A percentile compares a stretch with the other conserved stretches of the same genome.
Conservation (phyloP, 805 yeast genomes). For the Saccharomycopsis fodiens region DNA sequence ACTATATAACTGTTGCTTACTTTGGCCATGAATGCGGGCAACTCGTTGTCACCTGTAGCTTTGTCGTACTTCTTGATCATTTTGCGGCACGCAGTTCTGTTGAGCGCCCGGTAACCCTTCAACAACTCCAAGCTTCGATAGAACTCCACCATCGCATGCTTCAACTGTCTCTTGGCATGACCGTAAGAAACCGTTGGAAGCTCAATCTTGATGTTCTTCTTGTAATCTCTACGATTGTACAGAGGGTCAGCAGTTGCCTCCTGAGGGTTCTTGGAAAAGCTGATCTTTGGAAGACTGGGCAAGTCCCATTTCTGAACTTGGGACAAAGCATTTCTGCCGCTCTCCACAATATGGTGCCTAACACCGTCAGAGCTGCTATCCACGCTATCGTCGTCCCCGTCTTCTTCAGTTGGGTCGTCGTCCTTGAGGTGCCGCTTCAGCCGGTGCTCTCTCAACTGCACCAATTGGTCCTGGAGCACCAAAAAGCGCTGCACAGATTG, state of each 20-base stretch:
- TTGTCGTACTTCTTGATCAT: conserved; percentile 89
- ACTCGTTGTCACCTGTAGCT: conserved; percentile 38
- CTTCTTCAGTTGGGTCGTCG: conserved; percentile 1
- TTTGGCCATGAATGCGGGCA: conserved; percentile 45
- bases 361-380: background rate
- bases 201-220: conserved; percentile 31
- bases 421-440: conserved; percentile 22
- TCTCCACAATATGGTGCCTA: background rate
- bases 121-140: conserved; percentile 67
- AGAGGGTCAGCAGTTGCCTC: conserved; percentile 27
- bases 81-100: conserved; percentile 84
- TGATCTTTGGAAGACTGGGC: conserved; percentile 35
- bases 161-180: conserved; percentile 59
- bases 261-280: conserved; percentile 29
- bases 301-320: conserved; percentile 31
- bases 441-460: conserved; percentile 51
- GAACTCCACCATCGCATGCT: conserved; percentile 61
- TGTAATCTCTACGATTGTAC: conserved; percentile 44
- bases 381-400: conserved; percentile 13
- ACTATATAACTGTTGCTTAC: conserved; percentile 53
- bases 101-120: conserved; percentile 63
- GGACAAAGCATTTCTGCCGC: conserved; percentile 18
- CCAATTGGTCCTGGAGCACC: conserved; percentile 60
- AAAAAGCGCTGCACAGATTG: conserved; percentile 53
- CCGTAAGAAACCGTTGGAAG: conserved; percentile 37